Evolutionary conservation across 176 grass and related monocot species (phyloP), one percentile per base, ranked within the genome.

Genomic region (Ensete glaucum): DNA sequence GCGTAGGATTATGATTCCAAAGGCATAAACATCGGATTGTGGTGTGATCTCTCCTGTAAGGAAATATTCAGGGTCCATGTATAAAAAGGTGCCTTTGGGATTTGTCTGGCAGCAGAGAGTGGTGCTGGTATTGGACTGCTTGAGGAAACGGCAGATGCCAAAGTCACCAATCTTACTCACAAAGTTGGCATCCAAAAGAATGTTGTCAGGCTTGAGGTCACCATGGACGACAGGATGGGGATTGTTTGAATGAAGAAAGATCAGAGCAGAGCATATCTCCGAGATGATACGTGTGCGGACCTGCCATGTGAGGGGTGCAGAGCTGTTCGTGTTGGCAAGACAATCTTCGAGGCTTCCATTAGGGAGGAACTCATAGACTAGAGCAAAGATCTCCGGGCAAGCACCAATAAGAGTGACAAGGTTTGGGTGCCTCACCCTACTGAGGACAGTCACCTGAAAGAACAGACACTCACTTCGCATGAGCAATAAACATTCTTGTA

Each of bases 281-380:
- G 66, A 56, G 24, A 90, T 85, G 67, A 96, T 88, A 50, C 83
- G 76, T 6, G 72, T 90, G 19, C 85, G 87, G 54, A 71, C 74
- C 72, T 90, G 82, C 93, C 93, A 92, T 29, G 87, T 68, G 43
- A 96, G 52, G 2, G 93, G 81, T 22, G 74, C 73, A n/a, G 72
- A 90, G 50, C 69, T 81, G 49, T 81, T 69, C 13, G 21, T 73
- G 52, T 76, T 72, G 2, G 73, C 23, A 0, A 96, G 83, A 13
- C 69, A 69, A 11, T 92, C 87, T 58, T 96, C 83, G 4, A 96
- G 83, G 57, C 83, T 96, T 56, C 93, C 89, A 14, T 92, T 92
- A 16, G 93, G 89, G 57, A 96, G 89, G 59, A 79, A 90, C 80
- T 96, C 89, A 1, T 86, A 96, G 43, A 96, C 72, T 50, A 96